These are phyloP conservation scores for Aspergillus nomiae DNA, from an alignment of 2,329 filamentous ascomycete species.

Conservation along the genomic window DNA sequence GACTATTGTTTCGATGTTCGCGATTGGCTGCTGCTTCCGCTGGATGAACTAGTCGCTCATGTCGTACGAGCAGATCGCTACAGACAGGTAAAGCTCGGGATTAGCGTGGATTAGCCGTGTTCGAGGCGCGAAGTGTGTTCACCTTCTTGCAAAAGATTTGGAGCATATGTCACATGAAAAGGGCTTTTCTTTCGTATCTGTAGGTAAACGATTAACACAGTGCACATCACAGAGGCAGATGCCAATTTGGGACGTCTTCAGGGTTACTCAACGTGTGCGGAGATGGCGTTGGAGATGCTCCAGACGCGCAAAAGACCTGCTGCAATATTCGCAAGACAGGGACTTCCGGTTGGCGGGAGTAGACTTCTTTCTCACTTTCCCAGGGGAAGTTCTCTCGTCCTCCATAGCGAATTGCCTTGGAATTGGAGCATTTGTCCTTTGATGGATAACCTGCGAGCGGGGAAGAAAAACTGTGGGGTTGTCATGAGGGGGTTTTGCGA, in stretches of 20 bases:
- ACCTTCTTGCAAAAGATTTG: slow-evolving; percentile 53
- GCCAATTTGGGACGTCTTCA: slow-evolving; percentile 17
- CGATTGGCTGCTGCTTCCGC: slow-evolving; percentile 44
- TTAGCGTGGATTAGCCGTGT: slow-evolving; percentile 24
- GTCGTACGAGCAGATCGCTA: slow-evolving; percentile 52
- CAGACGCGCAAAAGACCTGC: slow-evolving; percentile 50
- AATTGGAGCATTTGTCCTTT: slow-evolving; percentile 27
- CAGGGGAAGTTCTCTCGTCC: slow-evolving; percentile 37
- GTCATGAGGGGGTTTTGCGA: slow-evolving; percentile 26
- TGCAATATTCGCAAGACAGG: slow-evolving; percentile 51
- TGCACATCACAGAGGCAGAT: background rate
- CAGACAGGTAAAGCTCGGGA: slow-evolving; percentile 20
- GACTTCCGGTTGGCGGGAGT: slow-evolving; percentile 47
- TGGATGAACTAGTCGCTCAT: slow-evolving; percentile 52
- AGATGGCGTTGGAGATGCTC: slow-evolving; percentile 55
- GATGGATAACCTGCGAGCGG: slow-evolving; percentile 35
- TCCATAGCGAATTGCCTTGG: slow-evolving; percentile 38
- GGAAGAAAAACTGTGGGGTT: slow-evolving; percentile 42
- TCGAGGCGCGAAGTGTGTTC: slow-evolving; percentile 14
- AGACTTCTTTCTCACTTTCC: slow-evolving; percentile 45
- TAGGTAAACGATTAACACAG: slow-evolving; percentile 27
- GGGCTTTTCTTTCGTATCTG: slow-evolving; percentile 53
- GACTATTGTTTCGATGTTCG: slow-evolving; percentile 38
- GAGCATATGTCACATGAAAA: slow-evolving; percentile 53
- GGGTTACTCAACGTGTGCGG: slow-evolving; percentile 51